Percentiles rank a stretch among this genome's conserved stretches.
phyloP scores from a whole-genome alignment of 495 filamentous ascomycete species.

The Mycothermus thermophilus region DNA sequence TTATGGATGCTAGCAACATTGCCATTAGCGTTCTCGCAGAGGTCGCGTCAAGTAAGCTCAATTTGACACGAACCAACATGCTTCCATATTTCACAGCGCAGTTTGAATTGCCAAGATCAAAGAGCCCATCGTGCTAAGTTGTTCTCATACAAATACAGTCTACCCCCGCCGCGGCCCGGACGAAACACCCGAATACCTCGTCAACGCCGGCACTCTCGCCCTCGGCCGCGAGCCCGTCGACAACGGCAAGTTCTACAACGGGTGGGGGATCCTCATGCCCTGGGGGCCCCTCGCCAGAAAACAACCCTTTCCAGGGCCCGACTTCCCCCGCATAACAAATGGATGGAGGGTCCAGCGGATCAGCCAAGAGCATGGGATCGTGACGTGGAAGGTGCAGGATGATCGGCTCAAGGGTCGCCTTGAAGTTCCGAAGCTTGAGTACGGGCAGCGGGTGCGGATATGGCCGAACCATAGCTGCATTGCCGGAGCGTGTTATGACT shows the following conservation, averaged over 20 bases:
- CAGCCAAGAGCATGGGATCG: slow-evolving; percentile 54
- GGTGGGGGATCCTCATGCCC: slow-evolving; percentile 58
- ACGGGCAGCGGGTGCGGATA: slow-evolving; percentile 51
- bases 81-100: background rate
- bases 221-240: slow-evolving; percentile 51
- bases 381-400: slow-evolving; percentile 32
- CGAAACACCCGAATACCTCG: slow-evolving; percentile 47
- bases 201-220: slow-evolving; percentile 57
- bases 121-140: background rate
- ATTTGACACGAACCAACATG: background rate
- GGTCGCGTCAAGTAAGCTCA: slow-evolving; percentile 28
- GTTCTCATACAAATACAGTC: slow-evolving; percentile 12
- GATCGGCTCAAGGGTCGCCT: too few relatives aligned
- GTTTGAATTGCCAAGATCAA: too few relatives aligned
- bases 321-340: slow-evolving; percentile 29
- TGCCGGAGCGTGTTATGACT: slow-evolving; percentile 55
- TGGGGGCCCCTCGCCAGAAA: slow-evolving; percentile 42
- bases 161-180: slow-evolving; percentile 45
- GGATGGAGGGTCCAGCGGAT: slow-evolving; percentile 50
- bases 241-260: slow-evolving; percentile 36
- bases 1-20: slow-evolving; percentile 39
- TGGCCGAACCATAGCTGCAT: slow-evolving; percentile 85
- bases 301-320: slow-evolving; percentile 17
- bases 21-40: slow-evolving; percentile 60
- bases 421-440: slow-evolving; percentile 39